Conservation (phyloP, 176 grass and related monocot species). For the Oryza brachyantha region DNA sequence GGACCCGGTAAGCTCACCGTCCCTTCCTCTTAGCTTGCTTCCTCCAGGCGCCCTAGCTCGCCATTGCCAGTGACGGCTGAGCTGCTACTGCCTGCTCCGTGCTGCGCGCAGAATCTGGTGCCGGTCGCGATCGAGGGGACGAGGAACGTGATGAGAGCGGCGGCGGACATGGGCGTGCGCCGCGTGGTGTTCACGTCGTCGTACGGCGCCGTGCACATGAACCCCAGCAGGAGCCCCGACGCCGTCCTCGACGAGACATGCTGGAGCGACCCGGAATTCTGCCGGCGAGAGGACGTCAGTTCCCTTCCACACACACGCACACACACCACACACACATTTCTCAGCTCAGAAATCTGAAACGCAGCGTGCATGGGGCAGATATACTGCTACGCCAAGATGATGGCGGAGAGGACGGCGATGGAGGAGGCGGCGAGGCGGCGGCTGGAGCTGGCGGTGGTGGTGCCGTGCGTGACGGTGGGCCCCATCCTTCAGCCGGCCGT, state of each 20-base stretch:
- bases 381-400: slow-evolving; percentile 56
- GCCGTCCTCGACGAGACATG: slow-evolving; percentile 29
- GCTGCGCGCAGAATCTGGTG: neutral
- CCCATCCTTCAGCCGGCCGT: slow-evolving; percentile 37
- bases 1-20: neutral
- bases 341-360: too few relatives aligned
- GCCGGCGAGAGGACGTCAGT: slow-evolving; percentile 1
- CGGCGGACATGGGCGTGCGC: neutral
- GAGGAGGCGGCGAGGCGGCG: slow-evolving; percentile 31
- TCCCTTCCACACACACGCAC: too few relatives aligned
- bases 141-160: slow-evolving; percentile 36
- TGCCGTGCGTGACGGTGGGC: slow-evolving; percentile 25
- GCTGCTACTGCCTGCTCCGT: neutral
- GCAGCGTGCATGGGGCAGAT: neutral
- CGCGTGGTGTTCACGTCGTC: slow-evolving; percentile 47
- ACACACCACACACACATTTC: too few relatives aligned
- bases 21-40: neutral
- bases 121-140: slow-evolving; percentile 51
- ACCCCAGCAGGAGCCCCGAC: slow-evolving; percentile 55
- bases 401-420: slow-evolving; percentile 36
- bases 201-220: slow-evolving; percentile 63
- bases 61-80: too few relatives aligned
- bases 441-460: slow-evolving; percentile 41
- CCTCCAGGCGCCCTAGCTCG: neutral
- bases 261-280: slow-evolving; percentile 29